phyloP scores from a whole-genome alignment of 2,329 filamentous ascomycete genomes.

The Ophiostoma pallidulum region DNA sequence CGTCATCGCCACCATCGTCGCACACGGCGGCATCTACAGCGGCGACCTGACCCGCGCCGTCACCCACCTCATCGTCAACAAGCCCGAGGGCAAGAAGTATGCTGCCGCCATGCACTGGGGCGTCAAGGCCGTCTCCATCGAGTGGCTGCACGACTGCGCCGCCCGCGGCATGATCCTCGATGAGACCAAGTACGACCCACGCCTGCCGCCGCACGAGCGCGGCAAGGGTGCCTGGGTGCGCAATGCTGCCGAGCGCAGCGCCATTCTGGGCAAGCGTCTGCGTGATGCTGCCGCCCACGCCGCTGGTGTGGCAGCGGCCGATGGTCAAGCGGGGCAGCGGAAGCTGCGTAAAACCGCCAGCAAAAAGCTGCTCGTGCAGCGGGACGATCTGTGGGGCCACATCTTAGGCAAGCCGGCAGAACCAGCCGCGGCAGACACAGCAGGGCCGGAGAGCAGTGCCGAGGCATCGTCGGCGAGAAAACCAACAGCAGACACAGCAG shows the following conservation, averaged over 20 bases:
- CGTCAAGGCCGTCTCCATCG: constrained; percentile 66
- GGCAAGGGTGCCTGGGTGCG: constrained; percentile 67
- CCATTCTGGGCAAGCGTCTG: constrained; percentile 48
- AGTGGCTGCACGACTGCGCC: constrained; percentile 80
- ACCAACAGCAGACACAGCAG: no score
- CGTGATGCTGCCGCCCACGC: constrained; percentile 36
- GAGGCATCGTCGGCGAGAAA: neutral
- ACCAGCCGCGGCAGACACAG: neutral
- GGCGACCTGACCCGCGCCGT: constrained; percentile 79
- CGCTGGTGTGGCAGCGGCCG: no score
- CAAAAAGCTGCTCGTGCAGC: constrained; percentile 69
- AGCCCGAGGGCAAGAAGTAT: constrained; percentile 81
- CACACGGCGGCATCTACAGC: constrained; percentile 73
- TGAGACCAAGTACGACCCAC: constrained; percentile 73
- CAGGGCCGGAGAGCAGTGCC: no score
- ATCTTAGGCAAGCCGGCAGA: constrained; percentile 50
- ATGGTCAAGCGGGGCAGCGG: constrained; percentile 57
- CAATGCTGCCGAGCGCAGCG: constrained; percentile 30
- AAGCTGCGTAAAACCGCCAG: constrained; percentile 86
- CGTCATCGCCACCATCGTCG: constrained; percentile 57
- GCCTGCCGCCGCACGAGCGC: constrained; percentile 58
- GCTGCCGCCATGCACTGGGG: constrained; percentile 76
- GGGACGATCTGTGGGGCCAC: constrained; percentile 80
- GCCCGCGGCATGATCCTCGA: constrained; percentile 85
- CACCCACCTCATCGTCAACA: constrained; percentile 76